Conservation (phyloP, 179 eudicot genomes). For the Vitellaria paradoxa region DNA sequence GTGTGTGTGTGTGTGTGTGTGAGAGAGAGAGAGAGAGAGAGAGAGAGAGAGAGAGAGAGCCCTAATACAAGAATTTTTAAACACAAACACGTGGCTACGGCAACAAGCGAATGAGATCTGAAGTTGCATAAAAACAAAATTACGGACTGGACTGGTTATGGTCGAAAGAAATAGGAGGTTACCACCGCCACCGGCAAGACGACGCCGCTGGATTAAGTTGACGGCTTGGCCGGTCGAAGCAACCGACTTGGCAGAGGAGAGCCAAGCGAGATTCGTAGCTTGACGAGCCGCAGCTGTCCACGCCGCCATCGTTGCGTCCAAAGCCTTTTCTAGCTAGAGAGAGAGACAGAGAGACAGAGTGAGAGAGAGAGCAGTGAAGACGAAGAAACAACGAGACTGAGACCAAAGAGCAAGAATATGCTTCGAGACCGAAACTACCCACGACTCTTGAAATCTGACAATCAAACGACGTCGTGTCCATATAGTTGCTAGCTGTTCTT, state of each 20-base stretch:
- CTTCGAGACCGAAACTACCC: too few relatives aligned
- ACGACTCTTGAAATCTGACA: too few relatives aligned
- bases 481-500: too few relatives aligned
- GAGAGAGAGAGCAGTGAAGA: slow-evolving; percentile 5
- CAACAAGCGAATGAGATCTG: not conserved
- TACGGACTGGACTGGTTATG: too few relatives aligned
- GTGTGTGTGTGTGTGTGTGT: too few relatives aligned
- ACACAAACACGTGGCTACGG: not conserved
- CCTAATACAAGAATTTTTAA: too few relatives aligned
- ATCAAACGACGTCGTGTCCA: too few relatives aligned
- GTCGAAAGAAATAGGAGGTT: slow-evolving; percentile 9
- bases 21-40: too few relatives aligned
- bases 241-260: slow-evolving; percentile 23
- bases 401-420: too few relatives aligned
- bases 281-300: slow-evolving; percentile 37
- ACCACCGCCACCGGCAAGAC: slow-evolving; percentile 44
- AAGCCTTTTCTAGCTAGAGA: not conserved
- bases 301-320: slow-evolving; percentile 27
- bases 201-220: slow-evolving; percentile 35
- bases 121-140: not conserved
- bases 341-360: too few relatives aligned
- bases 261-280: slow-evolving; percentile 29
- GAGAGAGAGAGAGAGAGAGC: too few relatives aligned
- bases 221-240: slow-evolving; percentile 23
- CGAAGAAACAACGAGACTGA: not conserved